These are phyloP conservation scores for Fragaria vesca DNA, from an alignment of 306 rosid species.

Conservation along the genomic window DNA sequence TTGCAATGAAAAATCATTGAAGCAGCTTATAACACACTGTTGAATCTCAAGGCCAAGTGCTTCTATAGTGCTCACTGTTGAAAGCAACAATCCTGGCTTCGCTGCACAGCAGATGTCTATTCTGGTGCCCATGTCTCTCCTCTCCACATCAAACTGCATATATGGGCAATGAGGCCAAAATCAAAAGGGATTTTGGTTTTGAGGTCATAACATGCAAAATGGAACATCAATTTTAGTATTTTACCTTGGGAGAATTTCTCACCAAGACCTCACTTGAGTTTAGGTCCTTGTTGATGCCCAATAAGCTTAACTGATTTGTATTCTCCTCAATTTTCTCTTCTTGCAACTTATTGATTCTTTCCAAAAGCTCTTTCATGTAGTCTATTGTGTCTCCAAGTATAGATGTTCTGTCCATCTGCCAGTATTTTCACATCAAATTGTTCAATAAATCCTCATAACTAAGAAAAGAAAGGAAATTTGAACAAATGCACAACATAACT, in stretches of 20 bases:
- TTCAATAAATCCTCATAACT: slow-evolving; percentile 17
- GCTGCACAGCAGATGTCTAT: slow-evolving; percentile 82
- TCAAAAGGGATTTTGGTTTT: background rate
- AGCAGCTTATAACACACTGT: slow-evolving; percentile 91
- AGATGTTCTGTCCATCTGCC: slow-evolving; percentile 96
- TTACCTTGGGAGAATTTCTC: slow-evolving; percentile 94
- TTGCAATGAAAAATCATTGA: slow-evolving; percentile 91
- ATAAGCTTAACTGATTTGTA: slow-evolving; percentile 39
- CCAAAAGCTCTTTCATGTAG: slow-evolving; percentile 92
- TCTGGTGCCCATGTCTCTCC: slow-evolving; percentile 62
- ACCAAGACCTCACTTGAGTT: slow-evolving; percentile 65
- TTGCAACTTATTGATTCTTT: slow-evolving; percentile 77
- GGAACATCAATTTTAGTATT: slow-evolving; percentile 21
- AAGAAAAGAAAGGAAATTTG: background rate
- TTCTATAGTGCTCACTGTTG: slow-evolving; percentile 84
- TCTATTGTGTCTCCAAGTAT: slow-evolving; percentile 98
- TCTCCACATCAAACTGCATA: slow-evolving; percentile 85
- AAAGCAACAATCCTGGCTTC: slow-evolving; percentile 74
- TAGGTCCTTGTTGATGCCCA: slow-evolving; percentile 60
- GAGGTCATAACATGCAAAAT: slow-evolving; percentile 6
- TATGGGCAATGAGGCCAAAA: background rate
- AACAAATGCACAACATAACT: slow-evolving; percentile 14
- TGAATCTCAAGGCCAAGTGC: slow-evolving; percentile 94
- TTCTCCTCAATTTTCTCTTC: slow-evolving; percentile 60
- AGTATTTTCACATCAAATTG: slow-evolving; percentile 3